Conservation (phyloP, 768 basidiomycete genomes). For the Lactarius evosmus region DNA sequence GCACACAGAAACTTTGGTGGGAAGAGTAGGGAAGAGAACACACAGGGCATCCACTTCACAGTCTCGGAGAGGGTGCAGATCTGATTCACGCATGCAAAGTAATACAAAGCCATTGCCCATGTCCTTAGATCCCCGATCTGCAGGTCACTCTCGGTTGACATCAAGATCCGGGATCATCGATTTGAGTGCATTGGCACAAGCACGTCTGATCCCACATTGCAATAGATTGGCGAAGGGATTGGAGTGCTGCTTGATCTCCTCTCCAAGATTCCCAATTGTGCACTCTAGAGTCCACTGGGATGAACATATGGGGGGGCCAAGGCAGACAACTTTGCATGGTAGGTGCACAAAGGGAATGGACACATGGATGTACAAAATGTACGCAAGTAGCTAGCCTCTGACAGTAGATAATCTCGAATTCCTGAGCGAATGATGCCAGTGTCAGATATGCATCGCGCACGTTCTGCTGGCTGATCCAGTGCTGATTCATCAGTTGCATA, state of each 20-base stretch:
- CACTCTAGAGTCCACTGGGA: too few species aligned
- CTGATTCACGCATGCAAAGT: neutral
- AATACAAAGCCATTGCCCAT: neutral
- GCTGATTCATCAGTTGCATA: constrained; percentile 30
- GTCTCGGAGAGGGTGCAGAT: too few species aligned
- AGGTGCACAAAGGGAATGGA: too few species aligned
- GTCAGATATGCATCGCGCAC: constrained; percentile 30
- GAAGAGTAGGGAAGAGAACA: too few species aligned
- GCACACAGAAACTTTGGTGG: too few species aligned
- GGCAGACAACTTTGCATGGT: too few species aligned
- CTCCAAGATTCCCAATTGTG: neutral
- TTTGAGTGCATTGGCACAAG: too few species aligned
- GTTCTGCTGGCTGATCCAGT: constrained; percentile 13
- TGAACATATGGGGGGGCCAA: too few species aligned
- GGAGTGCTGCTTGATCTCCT: neutral
- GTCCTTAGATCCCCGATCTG: neutral
- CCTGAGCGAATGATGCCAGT: constrained; percentile 32
- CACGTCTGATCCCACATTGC: too few species aligned
- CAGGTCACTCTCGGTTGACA: neutral
- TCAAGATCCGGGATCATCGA: neutral
- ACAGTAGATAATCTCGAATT: constrained; percentile 40
- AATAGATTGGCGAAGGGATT: neutral
- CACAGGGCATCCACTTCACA: too few species aligned
- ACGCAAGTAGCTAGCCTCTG: constrained; percentile 24
- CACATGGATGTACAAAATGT: neutral